Percentiles rank a stretch among this genome's conserved stretches.
phyloP scores from a whole-genome alignment of 2,329 filamentous ascomycete genomes.

The Talaromyces funiculosus region DNA sequence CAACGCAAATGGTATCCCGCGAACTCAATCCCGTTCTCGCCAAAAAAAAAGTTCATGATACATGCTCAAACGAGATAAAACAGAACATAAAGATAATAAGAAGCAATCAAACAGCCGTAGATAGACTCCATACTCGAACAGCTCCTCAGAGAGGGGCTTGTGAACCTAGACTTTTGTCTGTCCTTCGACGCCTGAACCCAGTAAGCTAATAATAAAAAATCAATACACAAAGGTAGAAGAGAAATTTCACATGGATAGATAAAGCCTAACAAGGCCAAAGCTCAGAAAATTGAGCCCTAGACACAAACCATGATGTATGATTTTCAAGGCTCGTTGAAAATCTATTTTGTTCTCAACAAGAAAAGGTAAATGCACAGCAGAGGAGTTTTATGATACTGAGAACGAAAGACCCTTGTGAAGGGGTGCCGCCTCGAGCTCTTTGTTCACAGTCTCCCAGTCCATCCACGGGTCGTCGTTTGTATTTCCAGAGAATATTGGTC shows the following conservation, averaged over 20 bases:
- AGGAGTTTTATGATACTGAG: slow-evolving; percentile 4
- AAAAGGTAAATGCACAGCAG: background rate
- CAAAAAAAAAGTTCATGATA: slow-evolving; percentile 8
- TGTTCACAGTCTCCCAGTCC: slow-evolving; percentile 33
- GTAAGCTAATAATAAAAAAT: background rate
- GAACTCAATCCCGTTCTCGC: slow-evolving; percentile 2
- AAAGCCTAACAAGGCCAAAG: background rate
- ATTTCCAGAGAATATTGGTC: slow-evolving; percentile 22
- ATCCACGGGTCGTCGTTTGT: slow-evolving; percentile 25
- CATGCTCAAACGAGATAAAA: slow-evolving; percentile 4
- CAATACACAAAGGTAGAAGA: background rate
- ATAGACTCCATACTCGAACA: slow-evolving; percentile 3
- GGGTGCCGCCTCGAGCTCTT: slow-evolving; percentile 2
- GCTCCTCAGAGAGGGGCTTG: background rate
- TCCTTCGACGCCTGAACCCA: slow-evolving; percentile 7
- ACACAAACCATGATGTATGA: slow-evolving; percentile 1
- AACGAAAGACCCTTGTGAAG: slow-evolving; percentile 7
- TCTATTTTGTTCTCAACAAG: background rate
- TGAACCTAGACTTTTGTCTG: slow-evolving; percentile 6
- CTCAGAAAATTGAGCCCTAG: background rate
- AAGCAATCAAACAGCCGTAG: background rate
- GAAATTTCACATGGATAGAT: background rate
- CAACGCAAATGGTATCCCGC: slow-evolving; percentile 11
- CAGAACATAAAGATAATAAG: slow-evolving; percentile 14
- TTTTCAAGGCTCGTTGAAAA: background rate